Base-by-base conservation (phyloP, 768 basidiomycete species). In the Hygrocybe coccinea region DNA sequence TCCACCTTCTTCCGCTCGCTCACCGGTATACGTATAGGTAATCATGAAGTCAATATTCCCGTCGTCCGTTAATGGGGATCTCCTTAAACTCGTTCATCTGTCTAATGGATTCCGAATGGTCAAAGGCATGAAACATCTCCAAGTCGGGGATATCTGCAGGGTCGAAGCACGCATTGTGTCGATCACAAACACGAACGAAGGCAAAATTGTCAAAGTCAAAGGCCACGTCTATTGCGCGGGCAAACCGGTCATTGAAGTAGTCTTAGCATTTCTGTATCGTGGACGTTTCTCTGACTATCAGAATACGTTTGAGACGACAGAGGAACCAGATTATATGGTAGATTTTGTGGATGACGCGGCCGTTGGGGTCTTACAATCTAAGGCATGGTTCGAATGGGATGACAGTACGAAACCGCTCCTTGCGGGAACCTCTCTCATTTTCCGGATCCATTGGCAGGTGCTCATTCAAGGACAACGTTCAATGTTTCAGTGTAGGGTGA, bases 11-110 rank as follows among this genome's bases (percentile, higher is more conserved):
- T 34, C 53, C 29, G 38, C 14, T 29, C 29, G 51, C 44, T n/a
- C 54, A 24, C 51, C 61, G 50, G 35, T 52, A 38, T 57, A 57
- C 53, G n/a, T 0, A 61, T 29, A 95, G 93, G 90, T 94, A n/a
- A 98, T 99, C 72, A 99, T 98, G 89, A 92, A 90, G 69, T 85
- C 94, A 1, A 95, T 98, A 71, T 99, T 99, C 84, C 97, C 97
- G 5, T 68, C n/a, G n/a, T n/a, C n/a, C n/a, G n/a, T n/a, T n/a
- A n/a, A n/a, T 79, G 97, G 95, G 1, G 95, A 99, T 69, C 74
- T 98, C 14, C 78, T 98, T 63, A 95, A 93, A 71, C 86, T 98
- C 34, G 95, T 98, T 45, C 97, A 99, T 67, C 82, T 99, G 15
- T 94, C 93, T 7, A 99, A 99, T 68, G 94, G 93, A 43, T 99